Evolutionary conservation across 140 eudicot genomes (phyloP).

Genomic region (Flaveria floridana): DNA sequence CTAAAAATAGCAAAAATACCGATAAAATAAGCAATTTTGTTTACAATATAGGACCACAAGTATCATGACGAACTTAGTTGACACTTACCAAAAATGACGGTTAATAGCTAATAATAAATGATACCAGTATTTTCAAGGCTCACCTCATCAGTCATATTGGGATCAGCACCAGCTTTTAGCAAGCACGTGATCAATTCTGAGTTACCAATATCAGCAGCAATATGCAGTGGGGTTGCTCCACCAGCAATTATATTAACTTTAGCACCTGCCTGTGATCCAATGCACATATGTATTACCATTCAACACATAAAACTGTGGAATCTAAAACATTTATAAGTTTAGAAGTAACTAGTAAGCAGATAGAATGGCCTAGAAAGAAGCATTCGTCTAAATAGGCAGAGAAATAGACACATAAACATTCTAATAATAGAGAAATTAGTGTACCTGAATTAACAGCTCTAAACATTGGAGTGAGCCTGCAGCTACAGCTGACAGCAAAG

Average conservation of each 20-base stretch:
- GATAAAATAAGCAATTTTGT: neutral
- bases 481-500: slow-evolving; percentile 86
- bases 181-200: slow-evolving; percentile 64
- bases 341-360: neutral
- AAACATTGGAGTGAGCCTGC: slow-evolving; percentile 83
- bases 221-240: slow-evolving; percentile 89
- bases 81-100: neutral
- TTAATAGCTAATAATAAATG: neutral
- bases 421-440: neutral
- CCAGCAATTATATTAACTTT: slow-evolving; percentile 75
- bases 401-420: neutral
- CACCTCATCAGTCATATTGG: slow-evolving; percentile 82
- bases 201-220: slow-evolving; percentile 87
- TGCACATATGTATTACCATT: neutral
- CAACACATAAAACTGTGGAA: neutral
- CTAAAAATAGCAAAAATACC: slow-evolving; percentile 31
- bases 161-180: slow-evolving; percentile 81
- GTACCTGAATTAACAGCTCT: slow-evolving; percentile 81
- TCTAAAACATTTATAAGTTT: neutral
- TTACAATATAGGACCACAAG: neutral
- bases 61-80: slow-evolving; percentile 10
- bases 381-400: neutral
- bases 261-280: slow-evolving; percentile 71
- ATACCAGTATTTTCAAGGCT: slow-evolving; percentile 5
- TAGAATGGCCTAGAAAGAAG: neutral